Conservation (phyloP, 306 rosid species). For the apple (Malus domestica) region ASM211411v1 NC_041793.1:37218001-37218500, state of each 20-base stretch:
- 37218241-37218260: constrained; percentile 48
- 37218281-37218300: constrained; percentile 46
- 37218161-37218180: constrained; percentile 82
- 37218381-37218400: neutral
- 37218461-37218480: neutral
- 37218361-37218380: neutral
- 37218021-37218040: constrained; percentile 32
- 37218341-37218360: neutral
- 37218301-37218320: constrained; percentile 56
- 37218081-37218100: constrained; percentile 61
- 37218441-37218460: neutral
- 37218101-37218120: constrained; percentile 67
- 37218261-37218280: constrained; percentile 56
- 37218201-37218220: constrained; percentile 77
- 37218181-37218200: constrained; percentile 86
- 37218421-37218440: neutral
- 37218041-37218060: constrained; percentile 80
- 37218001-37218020: neutral
- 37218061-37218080: constrained; percentile 50
- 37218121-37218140: constrained; percentile 69
- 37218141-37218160: constrained; percentile 75
- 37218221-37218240: constrained; percentile 72
- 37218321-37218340: constrained; percentile 50
- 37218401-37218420: neutral
- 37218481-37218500: neutral